Evolutionary conservation across 352 stramenopile species (phyloP).

Genomic region (Phytophthora pistaciae): DNA sequence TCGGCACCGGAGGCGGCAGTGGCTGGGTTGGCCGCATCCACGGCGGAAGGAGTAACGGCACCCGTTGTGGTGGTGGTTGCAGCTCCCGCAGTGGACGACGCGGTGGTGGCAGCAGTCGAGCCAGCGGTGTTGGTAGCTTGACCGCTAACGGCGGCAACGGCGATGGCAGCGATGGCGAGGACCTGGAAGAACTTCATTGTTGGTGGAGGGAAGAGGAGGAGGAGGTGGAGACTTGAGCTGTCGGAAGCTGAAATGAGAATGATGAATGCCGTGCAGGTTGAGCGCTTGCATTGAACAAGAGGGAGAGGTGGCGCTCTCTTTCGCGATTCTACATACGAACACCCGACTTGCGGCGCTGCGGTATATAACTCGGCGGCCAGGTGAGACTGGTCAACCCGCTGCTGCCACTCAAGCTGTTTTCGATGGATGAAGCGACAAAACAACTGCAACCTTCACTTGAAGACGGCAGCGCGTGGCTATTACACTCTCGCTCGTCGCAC

Average conservation of each 20-base stretch:
- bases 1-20: constrained; percentile 2
- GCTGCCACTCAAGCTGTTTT: constrained; percentile 6
- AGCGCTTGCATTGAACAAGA: background rate
- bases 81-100: background rate
- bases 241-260: constrained; percentile 28
- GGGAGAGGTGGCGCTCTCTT: constrained; percentile 13
- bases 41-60: constrained; percentile 15
- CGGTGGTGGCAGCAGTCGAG: constrained; percentile 2
- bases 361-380: constrained; percentile 2
- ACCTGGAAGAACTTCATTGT: constrained; percentile 44
- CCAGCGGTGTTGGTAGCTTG: constrained; percentile 13
- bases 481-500: background rate
- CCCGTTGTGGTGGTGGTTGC: constrained; percentile 1
- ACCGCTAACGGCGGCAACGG: constrained; percentile 25
- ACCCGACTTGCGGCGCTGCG: constrained; percentile 14
- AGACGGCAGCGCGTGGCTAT: background rate
- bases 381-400: constrained; percentile 20
- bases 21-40: background rate
- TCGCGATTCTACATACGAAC: constrained; percentile 18
- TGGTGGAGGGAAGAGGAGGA: background rate
- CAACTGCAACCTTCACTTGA: background rate
- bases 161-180: constrained; percentile 35
- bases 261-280: background rate
- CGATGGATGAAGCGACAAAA: constrained; percentile 1
- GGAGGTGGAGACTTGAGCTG: constrained; percentile 17